Evolutionary conservation across 169 alveolate species (phyloP), one percentile per base, ranked within the genome.

Genomic region (Cryptosporidium muris): DNA sequence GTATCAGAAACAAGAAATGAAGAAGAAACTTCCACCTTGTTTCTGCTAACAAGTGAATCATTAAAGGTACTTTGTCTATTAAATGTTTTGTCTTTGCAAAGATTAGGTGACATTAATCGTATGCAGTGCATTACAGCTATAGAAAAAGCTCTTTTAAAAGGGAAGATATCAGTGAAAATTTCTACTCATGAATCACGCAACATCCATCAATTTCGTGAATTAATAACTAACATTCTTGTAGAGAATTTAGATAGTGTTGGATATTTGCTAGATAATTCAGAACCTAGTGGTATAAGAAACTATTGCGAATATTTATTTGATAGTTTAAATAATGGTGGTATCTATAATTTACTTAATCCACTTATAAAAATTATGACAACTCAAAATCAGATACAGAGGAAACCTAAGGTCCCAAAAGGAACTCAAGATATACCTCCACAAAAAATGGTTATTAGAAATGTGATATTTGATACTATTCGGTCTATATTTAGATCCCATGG

Each of bases 341-440:
- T 74, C 8, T 56, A 1, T 14, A 58, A 40, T 14, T 64, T 58
- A 4, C 7, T 45, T 58, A 6, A 47, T n/a, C 25, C 4, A 1
- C 52, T 74, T 12, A 60, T 43, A 60, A 16, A 37, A 12, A 74
- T 81, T 40, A 38, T 81, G 11, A 36, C 81, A 42, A 81, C 91
- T 4, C 88, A 64, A 38, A 91, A 89, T 63, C 89, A 91, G 49
- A 90, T 89, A 51, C 81, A 81, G 38, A 80, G 93, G 80, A 80
- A 64, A 14, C 96, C 98, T 40, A 96, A 97, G 81, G 91, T 95
- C 25, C 96, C 99, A 25, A 97, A 96, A 90, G 99, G 99, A 8
- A 95, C 99, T 3, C 90, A 96, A 68, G 99, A 97, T 91, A 93
- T 94, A 89, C 65, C 90, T 58, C 98, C 98, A 16, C 90, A 91